Conservation (phyloP, 345 rosid genomes). For the Cardamine resedifolia region DNA sequence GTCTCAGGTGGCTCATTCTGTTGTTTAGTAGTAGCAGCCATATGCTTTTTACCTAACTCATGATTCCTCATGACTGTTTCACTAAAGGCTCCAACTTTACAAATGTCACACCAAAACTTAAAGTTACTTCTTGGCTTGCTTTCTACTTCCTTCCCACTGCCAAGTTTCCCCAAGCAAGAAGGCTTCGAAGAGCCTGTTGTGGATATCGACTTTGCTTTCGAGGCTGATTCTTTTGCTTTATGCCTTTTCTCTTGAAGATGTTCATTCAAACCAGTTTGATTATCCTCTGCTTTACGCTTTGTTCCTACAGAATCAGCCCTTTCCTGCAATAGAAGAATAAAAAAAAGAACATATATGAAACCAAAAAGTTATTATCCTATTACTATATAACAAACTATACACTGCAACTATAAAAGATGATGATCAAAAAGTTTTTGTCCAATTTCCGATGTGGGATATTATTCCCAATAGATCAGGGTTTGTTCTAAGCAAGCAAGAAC, state of each 20-base stretch:
- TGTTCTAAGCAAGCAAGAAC: not conserved
- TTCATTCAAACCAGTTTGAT: slow-evolving; percentile 40
- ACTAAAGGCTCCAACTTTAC: not conserved
- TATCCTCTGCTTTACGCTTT: slow-evolving; percentile 47
- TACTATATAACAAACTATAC: not conserved
- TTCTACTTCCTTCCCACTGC: not conserved
- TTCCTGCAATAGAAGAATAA: slow-evolving; percentile 44
- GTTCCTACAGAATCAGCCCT: slow-evolving; percentile 47
- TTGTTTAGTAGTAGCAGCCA: slow-evolving; percentile 3
- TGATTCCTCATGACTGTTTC: slow-evolving; percentile 27
- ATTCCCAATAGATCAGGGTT: not conserved
- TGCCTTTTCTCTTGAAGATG: slow-evolving; percentile 51
- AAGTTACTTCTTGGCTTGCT: not conserved
- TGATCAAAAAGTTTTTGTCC: too few species aligned
- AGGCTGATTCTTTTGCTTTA: slow-evolving; percentile 35
- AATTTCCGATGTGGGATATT: too few species aligned
- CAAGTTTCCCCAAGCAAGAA: not conserved
- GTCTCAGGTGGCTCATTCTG: not conserved
- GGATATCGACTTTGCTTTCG: slow-evolving; percentile 25
- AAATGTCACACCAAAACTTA: slow-evolving; percentile 29
- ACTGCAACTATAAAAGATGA: not conserved
- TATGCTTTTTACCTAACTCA: slow-evolving; percentile 25
- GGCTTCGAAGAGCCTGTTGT: slow-evolving; percentile 8
- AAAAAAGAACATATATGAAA: slow-evolving; percentile 23
- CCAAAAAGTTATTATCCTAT: not conserved